Base-by-base conservation (phyloP, 495 filamentous ascomycete species). In the Penicillium mononematosum region DNA sequence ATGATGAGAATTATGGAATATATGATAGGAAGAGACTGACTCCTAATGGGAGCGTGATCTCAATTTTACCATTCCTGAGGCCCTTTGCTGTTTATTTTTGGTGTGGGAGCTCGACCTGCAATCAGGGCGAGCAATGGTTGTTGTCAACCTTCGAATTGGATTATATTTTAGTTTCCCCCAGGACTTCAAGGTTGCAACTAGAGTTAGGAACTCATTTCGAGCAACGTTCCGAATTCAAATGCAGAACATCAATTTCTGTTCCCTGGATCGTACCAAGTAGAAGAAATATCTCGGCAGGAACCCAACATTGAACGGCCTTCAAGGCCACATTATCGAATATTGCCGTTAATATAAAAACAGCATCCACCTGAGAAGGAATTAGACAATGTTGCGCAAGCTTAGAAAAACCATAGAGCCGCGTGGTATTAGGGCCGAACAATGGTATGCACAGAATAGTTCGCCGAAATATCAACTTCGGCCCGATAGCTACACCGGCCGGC, bases 1-100 rank as follows among this genome's bases (percentile, higher is more conserved):
- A 70, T 82, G 81, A 84, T 82, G 81, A 84, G 74, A 49, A 68
- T 55, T 71, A 75, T 75, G 72, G 74, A 71, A 64, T 56, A 65
- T 70, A 78, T 79, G 76, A 84, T 83, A 84, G 81, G 81, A 84
- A 84, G 81, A 84, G 81, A 75, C 78, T 84, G 81, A 84, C 70
- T 72, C 69, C 69, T 58, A 56, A 45, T 70, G 70, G 72, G 79
- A 70, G 66, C 44, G 69, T 83, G 81, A 83, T 82, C 78, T 83
- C 56, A 68, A 70, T 64, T 50, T 67, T 69, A 74, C 75, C 76
- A 76, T 76, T 66, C 68, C 74, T 76, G 74, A 76, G 65, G 65
- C 74, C 73, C 64, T 58, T 56, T 55, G 50, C 36, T 63, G 59
- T 45, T 55, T 47, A 27, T 62, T 54, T 50, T 41, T 39, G 41